Percentiles rank a stretch among this genome's conserved stretches.
Evolutionary conservation across 2,329 filamentous ascomycete genomes (phyloP).

Genomic region (Penicillium psychrosexuale): DNA sequence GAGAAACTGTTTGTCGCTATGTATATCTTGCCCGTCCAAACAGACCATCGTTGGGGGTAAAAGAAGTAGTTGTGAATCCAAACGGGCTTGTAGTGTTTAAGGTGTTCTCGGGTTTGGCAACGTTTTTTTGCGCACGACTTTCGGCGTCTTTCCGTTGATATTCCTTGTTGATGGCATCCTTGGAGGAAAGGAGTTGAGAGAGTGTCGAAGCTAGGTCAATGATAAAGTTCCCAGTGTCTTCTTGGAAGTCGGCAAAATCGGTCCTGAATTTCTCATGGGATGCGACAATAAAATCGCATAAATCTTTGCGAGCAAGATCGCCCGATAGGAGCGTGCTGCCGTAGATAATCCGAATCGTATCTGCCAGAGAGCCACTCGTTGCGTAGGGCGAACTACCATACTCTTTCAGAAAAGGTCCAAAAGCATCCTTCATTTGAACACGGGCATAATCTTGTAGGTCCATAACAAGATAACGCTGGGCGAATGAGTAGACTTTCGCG

Average conservation of each 20-base stretch:
- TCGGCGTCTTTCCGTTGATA: no score
- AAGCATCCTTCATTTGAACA: background rate
- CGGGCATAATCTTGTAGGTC: background rate
- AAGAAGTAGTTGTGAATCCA: no score
- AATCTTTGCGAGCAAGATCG: background rate
- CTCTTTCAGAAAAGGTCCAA: background rate
- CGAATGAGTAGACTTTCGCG: slow-evolving; percentile 1
- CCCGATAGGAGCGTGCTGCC: background rate
- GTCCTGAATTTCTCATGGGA: background rate
- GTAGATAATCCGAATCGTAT: background rate
- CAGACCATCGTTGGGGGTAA: no score
- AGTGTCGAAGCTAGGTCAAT: background rate
- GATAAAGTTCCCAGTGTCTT: background rate
- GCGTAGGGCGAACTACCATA: background rate
- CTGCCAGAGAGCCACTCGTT: background rate
- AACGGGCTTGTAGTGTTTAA: no score
- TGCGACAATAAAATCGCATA: background rate
- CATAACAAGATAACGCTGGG: background rate
- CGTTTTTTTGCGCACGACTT: no score
- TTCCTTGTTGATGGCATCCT: no score
- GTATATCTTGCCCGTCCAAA: no score
- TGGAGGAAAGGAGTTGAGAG: no score
- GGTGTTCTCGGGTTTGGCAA: no score
- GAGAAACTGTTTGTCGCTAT: no score
- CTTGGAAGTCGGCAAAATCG: background rate